These are phyloP conservation scores for Pezicula radicicola DNA, from an alignment of 2,329 filamentous ascomycete genomes.

Conservation along the genomic window DNA sequence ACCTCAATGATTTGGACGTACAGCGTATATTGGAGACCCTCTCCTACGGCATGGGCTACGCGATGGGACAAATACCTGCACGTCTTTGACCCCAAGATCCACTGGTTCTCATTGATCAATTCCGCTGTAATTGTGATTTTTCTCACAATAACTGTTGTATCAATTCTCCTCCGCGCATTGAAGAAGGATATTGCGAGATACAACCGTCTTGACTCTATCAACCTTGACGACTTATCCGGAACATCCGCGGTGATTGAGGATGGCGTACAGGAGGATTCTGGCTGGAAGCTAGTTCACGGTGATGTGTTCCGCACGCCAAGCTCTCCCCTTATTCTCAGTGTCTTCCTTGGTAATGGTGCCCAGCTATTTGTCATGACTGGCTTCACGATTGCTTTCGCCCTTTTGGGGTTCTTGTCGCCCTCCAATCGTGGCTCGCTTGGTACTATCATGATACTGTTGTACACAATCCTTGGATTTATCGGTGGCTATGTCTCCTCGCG, in stretches of 20 bases:
- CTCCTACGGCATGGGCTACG: slow-evolving; percentile 87
- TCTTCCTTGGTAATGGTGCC: slow-evolving; percentile 88
- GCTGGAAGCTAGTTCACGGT: slow-evolving; percentile 97
- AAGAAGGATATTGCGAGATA: slow-evolving; percentile 96
- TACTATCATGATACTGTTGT: slow-evolving; percentile 89
- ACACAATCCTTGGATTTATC: slow-evolving; percentile 88
- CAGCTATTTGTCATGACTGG: slow-evolving; percentile 98
- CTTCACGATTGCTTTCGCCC: slow-evolving; percentile 87
- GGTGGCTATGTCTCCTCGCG: slow-evolving; percentile 87
- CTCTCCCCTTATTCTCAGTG: slow-evolving; percentile 77
- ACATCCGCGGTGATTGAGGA: slow-evolving; percentile 77
- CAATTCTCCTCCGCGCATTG: slow-evolving; percentile 83
- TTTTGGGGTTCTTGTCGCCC: slow-evolving; percentile 91
- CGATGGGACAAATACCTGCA: slow-evolving; percentile 99
- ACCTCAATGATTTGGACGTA: slow-evolving; percentile 84
- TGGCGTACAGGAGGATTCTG: slow-evolving; percentile 94
- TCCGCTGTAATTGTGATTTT: slow-evolving; percentile 94
- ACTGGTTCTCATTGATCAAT: slow-evolving; percentile 98
- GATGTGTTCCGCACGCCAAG: slow-evolving; percentile 92
- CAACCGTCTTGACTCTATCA: slow-evolving; percentile 89
- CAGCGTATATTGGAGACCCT: slow-evolving; percentile 84
- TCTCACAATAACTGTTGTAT: slow-evolving; percentile 84
- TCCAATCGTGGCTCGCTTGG: slow-evolving; percentile 93
- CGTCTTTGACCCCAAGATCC: slow-evolving; percentile 95
- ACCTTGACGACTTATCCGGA: slow-evolving; percentile 82